Conservation (phyloP, 176 grass and related monocot species). For the Tillandsia leiboldiana region DNA sequence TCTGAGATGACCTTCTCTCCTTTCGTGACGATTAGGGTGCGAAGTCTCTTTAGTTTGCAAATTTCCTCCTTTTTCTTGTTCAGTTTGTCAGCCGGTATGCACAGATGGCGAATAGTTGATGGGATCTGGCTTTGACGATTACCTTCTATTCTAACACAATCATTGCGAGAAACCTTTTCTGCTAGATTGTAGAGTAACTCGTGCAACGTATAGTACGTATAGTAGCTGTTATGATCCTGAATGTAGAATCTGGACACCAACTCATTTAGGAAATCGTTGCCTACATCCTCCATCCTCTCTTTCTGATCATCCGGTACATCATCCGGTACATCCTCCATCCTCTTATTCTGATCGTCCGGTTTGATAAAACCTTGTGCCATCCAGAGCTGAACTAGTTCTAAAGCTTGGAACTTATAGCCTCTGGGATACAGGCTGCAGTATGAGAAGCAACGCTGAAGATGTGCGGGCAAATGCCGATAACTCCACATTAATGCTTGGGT, state of each 20-base stretch:
- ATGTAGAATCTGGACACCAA: constrained; percentile 8
- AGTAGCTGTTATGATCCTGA: neutral
- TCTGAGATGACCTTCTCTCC: too few relatives aligned
- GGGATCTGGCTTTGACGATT: neutral
- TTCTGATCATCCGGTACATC: neutral
- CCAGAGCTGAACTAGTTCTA: constrained; percentile 22
- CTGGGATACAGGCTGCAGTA: constrained; percentile 27
- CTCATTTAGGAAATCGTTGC: constrained; percentile 7
- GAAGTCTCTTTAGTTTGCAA: constrained; percentile 7
- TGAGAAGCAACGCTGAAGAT: constrained; percentile 13
- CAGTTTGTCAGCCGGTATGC: neutral
- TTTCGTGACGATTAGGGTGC: constrained; percentile 9
- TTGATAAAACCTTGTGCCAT: constrained; percentile 37
- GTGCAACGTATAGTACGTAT: constrained; percentile 10
- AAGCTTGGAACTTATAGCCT: neutral
- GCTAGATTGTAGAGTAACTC: constrained; percentile 20
- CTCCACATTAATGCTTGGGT: constrained; percentile 17
- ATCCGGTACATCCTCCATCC: neutral
- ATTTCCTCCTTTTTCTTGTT: constrained; percentile 4
- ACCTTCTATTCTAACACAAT: constrained; percentile 19
- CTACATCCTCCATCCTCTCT: neutral
- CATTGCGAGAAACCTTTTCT: neutral
- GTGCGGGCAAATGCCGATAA: constrained; percentile 17
- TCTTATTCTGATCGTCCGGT: neutral
- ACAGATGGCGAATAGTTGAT: constrained; percentile 9